These are phyloP conservation scores for Erodium moschatum DNA, from an alignment of 441 rosid species.

Conservation along the genomic window DNA sequence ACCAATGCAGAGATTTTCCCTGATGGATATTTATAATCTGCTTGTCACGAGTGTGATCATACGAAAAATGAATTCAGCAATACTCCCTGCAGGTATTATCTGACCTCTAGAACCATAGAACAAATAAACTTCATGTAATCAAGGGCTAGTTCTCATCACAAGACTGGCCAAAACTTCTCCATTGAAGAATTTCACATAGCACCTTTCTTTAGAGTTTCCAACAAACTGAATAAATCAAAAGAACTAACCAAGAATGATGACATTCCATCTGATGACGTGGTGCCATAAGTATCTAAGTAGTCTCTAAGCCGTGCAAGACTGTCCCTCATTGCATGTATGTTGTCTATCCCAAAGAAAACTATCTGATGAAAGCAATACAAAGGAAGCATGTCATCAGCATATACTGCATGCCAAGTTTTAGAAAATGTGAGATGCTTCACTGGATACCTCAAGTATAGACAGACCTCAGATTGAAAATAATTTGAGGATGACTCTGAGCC, in stretches of 20 bases:
- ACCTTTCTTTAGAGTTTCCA: neutral
- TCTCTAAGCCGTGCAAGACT: slow-evolving; percentile 95
- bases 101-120: neutral
- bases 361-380: slow-evolving; percentile 42
- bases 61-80: neutral
- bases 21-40: neutral
- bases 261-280: slow-evolving; percentile 94
- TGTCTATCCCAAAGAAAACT: slow-evolving; percentile 96
- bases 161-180: neutral
- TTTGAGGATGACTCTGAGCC: slow-evolving; percentile 96
- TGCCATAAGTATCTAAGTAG: slow-evolving; percentile 90
- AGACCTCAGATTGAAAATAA: slow-evolving; percentile 90
- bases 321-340: slow-evolving; percentile 98
- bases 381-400: slow-evolving; percentile 14
- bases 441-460: slow-evolving; percentile 27
- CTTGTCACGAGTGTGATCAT: neutral
- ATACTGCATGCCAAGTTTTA: neutral
- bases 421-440: slow-evolving; percentile 16
- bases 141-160: neutral
- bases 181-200: neutral
- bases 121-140: neutral
- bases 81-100: neutral
- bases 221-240: neutral
- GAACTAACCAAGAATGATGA: slow-evolving; percentile 86
- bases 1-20: neutral